Percentiles rank a stretch among this genome's conserved stretches.
Conservation (phyloP, 2,329 filamentous ascomycete genomes). For the Chaetomiaceae sp. region DNA sequence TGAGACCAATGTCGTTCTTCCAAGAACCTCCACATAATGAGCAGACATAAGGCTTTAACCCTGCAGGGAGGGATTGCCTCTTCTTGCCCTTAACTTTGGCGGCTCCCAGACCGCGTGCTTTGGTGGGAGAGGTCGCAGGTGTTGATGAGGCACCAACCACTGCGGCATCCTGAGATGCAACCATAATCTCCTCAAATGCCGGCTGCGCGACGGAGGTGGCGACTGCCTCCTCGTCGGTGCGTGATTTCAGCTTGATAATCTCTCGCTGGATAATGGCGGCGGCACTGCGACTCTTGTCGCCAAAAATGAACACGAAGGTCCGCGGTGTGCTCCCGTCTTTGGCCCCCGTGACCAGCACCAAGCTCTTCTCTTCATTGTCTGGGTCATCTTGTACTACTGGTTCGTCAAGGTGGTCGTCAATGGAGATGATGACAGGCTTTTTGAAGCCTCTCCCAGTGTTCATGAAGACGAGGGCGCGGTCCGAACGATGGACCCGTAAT, state of each 20-base stretch:
- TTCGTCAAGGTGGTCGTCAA: conserved; percentile 18
- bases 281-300: conserved; percentile 10
- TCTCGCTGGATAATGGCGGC: conserved; percentile 14
- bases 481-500: conserved; percentile 15
- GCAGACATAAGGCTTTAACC: conserved; percentile 38
- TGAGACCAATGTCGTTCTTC: conserved; percentile 53
- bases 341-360: conserved; percentile 19
- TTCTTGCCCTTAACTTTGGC: conserved; percentile 17
- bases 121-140: conserved; percentile 10
- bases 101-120: conserved; percentile 11
- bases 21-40: conserved; percentile 48
- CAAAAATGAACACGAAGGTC: conserved; percentile 24
- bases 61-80: conserved; percentile 12
- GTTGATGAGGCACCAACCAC: neutral
- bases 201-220: neutral
- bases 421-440: conserved; percentile 22
- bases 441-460: conserved; percentile 13
- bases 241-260: conserved; percentile 10
- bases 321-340: conserved; percentile 8
- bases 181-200: neutral
- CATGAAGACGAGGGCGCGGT: conserved; percentile 18
- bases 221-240: neutral
- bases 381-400: conserved; percentile 22
- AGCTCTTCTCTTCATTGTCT: conserved; percentile 19
- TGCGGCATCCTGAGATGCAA: neutral